Evolutionary conservation across 73 alveolate species (phyloP), one percentile per base, ranked within the genome.

Genomic region (Loxodes magnus): DNA sequence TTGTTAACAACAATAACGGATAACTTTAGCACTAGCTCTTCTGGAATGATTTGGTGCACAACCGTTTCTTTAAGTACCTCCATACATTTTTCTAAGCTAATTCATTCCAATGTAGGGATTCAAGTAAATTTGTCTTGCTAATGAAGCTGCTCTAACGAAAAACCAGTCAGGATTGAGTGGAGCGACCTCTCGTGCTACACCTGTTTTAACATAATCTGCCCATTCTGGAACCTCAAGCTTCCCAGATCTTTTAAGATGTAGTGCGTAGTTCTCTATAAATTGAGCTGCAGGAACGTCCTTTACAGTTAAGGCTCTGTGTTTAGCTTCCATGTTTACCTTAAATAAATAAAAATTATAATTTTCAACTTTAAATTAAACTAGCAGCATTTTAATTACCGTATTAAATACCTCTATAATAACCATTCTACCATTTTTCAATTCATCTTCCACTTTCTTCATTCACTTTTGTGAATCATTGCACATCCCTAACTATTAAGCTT

Each of bases 101-200:
- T 70, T 63, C 17, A 87, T 72, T 43, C 94, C 97, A 48, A 68
- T 43, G 49, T 77, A 74, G 46, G 82, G 86, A 56, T 90, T 85
- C 53, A 89, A 57, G 72, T 85, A 89, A 29, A 89, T 41, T 56
- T 65, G 62, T 75, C 95, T 82, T 51, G 96, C 95, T 22, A 89
- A 65, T 5, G 98, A 89, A 15, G 98, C 96, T 9, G 98, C 94
- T 85, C 94, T 84, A 36, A 81, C 54, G 84, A 85, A 89, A 35
- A 89, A 76, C 93, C 94, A 89, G 82, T 89, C 98, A 21, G 65
- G 67, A 64, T 72, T 87, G 41, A 71, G 63, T 6, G 98, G 98
- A 35, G 92, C 94, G 55, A 83, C 71, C 37, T 82, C 89, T 56
- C 64, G 69, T 56, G 76, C 80, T 64, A 77, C 62, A 24, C 86